Conservation (phyloP, 495 filamentous ascomycete species). For the Aspergillus wentii region DNA sequence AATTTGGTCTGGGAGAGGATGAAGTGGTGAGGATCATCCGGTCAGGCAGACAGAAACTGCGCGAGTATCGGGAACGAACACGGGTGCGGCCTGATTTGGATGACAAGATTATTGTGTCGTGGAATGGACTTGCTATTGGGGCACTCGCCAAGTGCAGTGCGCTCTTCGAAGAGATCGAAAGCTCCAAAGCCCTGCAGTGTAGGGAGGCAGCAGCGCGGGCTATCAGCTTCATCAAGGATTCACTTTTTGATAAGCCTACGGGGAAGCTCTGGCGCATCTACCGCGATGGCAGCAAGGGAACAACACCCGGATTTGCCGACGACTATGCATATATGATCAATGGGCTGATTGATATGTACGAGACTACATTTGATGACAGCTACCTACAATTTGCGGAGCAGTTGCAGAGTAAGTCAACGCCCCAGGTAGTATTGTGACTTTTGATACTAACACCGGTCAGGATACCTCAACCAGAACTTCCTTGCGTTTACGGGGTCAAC, state of each 20-base stretch:
- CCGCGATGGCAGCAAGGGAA: slow-evolving; percentile 60
- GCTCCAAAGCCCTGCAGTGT: slow-evolving; percentile 53
- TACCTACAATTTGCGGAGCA: slow-evolving; percentile 81
- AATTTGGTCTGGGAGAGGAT: slow-evolving; percentile 69
- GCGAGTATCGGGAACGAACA: slow-evolving; percentile 66
- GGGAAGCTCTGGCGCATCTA: slow-evolving; percentile 72
- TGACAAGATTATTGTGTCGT: slow-evolving; percentile 82
- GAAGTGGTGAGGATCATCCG: slow-evolving; percentile 71
- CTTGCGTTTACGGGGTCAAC: slow-evolving; percentile 47
- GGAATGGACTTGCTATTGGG: slow-evolving; percentile 88
- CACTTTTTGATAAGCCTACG: slow-evolving; percentile 64
- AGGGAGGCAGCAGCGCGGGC: slow-evolving; percentile 61
- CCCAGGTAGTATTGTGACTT: not conserved
- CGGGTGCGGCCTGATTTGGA: slow-evolving; percentile 79
- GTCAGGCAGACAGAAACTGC: slow-evolving; percentile 62
- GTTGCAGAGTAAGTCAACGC: slow-evolving; percentile 59
- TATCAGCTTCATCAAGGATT: slow-evolving; percentile 67
- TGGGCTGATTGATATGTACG: slow-evolving; percentile 82
- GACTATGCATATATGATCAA: slow-evolving; percentile 90
- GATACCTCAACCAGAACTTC: slow-evolving; percentile 64
- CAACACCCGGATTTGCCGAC: slow-evolving; percentile 79
- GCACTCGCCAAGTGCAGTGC: slow-evolving; percentile 70
- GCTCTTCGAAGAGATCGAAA: slow-evolving; percentile 58
- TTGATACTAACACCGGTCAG: slow-evolving; percentile 30
- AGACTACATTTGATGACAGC: slow-evolving; percentile 74